These are phyloP conservation scores for Pichia occidentalis DNA, from an alignment of 805 yeast species.

Conservation along the genomic window DNA sequence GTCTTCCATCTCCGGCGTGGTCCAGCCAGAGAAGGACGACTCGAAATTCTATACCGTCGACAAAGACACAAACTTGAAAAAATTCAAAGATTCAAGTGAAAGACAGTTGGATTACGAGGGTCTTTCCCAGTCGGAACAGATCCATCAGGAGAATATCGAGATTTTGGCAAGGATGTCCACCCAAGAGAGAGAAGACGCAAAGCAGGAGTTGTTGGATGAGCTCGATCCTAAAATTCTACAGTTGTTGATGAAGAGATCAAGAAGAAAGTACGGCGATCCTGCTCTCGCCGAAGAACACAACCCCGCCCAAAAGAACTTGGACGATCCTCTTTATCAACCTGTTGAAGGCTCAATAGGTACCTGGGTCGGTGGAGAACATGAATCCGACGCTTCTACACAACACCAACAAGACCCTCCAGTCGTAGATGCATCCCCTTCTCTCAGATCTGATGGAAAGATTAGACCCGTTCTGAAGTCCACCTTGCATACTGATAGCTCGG, in stretches of 20 bases:
- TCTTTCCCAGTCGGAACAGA: slow-evolving; percentile 60
- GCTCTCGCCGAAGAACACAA: slow-evolving; percentile 20
- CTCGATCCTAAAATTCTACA: slow-evolving; percentile 66
- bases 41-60: slow-evolving; percentile 8
- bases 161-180: slow-evolving; percentile 54
- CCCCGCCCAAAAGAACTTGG: background rate
- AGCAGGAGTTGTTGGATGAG: slow-evolving; percentile 56
- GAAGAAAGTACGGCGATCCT: slow-evolving; percentile 33
- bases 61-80: slow-evolving; percentile 10
- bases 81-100: slow-evolving; percentile 14
- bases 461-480: too few species aligned
- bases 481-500: too few species aligned
- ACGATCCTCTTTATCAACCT: slow-evolving; percentile 25
- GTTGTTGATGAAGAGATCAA: slow-evolving; percentile 50
- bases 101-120: slow-evolving; percentile 19
- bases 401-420: background rate
- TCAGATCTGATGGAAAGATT: too few species aligned
- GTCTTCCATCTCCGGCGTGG: slow-evolving; percentile 23
- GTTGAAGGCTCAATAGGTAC: slow-evolving; percentile 32
- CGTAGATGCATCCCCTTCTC: too few species aligned
- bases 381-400: too few species aligned
- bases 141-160: slow-evolving; percentile 69
- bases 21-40: slow-evolving; percentile 3
- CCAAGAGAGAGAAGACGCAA: slow-evolving; percentile 58
- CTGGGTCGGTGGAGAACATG: slow-evolving; percentile 31